Evolutionary conservation across 345 rosid species (phyloP).

Genomic region (Luvunga scandens): DNA sequence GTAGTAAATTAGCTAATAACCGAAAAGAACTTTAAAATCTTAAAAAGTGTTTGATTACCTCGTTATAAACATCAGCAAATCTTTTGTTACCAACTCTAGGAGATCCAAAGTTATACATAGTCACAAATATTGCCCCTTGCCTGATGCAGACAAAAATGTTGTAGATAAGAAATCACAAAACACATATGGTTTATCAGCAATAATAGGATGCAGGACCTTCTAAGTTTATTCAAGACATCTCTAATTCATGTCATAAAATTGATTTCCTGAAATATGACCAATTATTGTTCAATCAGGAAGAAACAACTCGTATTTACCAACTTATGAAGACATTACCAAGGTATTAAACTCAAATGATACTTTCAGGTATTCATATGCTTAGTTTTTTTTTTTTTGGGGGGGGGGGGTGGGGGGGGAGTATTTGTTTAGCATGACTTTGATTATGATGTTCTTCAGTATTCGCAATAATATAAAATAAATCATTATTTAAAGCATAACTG

Average conservation of each 20-base stretch:
- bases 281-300: neutral
- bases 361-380: neutral
- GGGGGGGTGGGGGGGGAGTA: neutral
- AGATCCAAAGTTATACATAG: conserved; percentile 97
- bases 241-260: neutral
- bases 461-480: neutral
- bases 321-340: neutral
- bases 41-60: conserved; percentile 42
- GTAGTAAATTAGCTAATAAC: neutral
- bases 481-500: neutral
- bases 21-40: conserved; percentile 10
- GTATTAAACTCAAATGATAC: neutral
- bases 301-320: conserved; percentile 1
- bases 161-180: neutral
- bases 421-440: neutral
- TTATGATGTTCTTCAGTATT: neutral
- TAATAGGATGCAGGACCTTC: conserved; percentile 2
- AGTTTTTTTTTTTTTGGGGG: too few species aligned
- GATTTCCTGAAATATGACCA: neutral
- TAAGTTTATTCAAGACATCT: neutral
- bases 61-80: conserved; percentile 79
- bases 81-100: conserved; percentile 95
- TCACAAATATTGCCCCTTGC: conserved; percentile 62
- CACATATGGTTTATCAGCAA: neutral
- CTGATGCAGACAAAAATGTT: conserved; percentile 30